Base-by-base conservation (phyloP, 2,329 filamentous ascomycete species). In the Talaromyces atroroseus region DNA sequence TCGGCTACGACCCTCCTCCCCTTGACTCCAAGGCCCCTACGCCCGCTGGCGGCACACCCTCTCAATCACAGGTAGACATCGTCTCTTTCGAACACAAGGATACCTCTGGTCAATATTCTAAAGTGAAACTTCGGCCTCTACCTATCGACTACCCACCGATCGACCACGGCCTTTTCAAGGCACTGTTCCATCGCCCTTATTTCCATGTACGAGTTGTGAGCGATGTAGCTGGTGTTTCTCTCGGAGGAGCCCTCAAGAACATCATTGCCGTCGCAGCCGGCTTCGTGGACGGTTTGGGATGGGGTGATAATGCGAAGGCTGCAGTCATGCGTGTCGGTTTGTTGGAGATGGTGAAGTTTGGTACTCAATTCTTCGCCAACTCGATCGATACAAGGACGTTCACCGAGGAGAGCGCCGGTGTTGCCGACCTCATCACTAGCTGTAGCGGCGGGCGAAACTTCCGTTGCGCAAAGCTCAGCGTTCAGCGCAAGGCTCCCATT, bases 301-400 rank as follows among this genome's bases (percentile, higher is more conserved):
- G 94, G 92, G 94, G 94, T 67, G 92, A 97, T 78, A 99, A 97
- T 65, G 92, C 92, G 63, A 97, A 99, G 78, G 91, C 94, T n/a
- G 94, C 94, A 47, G 87, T 99, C 59, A 97, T 99, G 90, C 89
- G 94, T 44, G 88, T 97, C 20, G 94, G 94, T 7, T 83, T 99
- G 47, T 81, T 96, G 65, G 94, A 99, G 76, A 96, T 96, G 87
- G 90, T 97, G 67, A 88, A 89, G 69, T 99, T 99, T 64, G 92
- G 92, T 62, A 90, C 92, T 72, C 85, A 88, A 65, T 99, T 97
- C 79, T 99, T 97, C 71, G 84, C 85, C 18, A 82, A 92, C 66
- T 89, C 88, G 1, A 87, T 94, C 24, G 82, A 88, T 62, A 83
- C 88, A 10, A 84, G 82, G 57, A 99, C 94, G 0, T 97, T 99